Evolutionary conservation across 805 yeast species (phyloP), one percentile per base, ranked within the genome.

Genomic region (Metahyphopichia silvanorum): DNA sequence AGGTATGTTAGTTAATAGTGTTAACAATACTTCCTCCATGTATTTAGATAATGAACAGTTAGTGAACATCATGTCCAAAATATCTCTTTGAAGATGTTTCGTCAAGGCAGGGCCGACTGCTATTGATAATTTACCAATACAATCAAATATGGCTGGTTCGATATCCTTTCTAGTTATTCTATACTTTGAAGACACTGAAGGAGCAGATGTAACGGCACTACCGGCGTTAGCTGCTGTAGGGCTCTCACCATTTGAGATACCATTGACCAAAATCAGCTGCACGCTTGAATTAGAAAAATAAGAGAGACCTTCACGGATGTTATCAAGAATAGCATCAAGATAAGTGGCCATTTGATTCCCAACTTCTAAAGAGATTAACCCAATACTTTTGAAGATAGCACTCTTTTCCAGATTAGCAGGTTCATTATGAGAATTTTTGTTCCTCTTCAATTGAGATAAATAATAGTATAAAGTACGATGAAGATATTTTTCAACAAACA

Each of bases 91-190:
- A 34, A 93, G 63, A 53, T 86, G 88, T 51, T 91, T 93, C 0
- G 96, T 86, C 35, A 91, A 66, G 0, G 96, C 95, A 9, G 96
- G 94, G 0, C 97, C 97, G 11, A 91, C 86, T 0, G 98, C 91
- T 16, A 74, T 72, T 0, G 96, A 89, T 22, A 93, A 62, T 58
- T 86, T 84, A 0, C 94, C 86, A 27, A 91, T 71, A 53, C 98
- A 93, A 46, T 84, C 86, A 49, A 89, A 91, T 14, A 91, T 76
- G 1, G 95, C 88, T 0, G 86, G 82, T 43, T 86, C 95, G 27
- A 83, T 78, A 30, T 83, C 88, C 49, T 78, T 82, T 37, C 89
- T 71, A 18, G 62, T 53, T 2, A 69, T 57, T 41, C 78, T 76
- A 20, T 76, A 69, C 47, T 76, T 79, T 6, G 82, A 68, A 1